Conservation (phyloP, 805 yeast genomes). For the Kodamaea hsintzibuensis region DNA sequence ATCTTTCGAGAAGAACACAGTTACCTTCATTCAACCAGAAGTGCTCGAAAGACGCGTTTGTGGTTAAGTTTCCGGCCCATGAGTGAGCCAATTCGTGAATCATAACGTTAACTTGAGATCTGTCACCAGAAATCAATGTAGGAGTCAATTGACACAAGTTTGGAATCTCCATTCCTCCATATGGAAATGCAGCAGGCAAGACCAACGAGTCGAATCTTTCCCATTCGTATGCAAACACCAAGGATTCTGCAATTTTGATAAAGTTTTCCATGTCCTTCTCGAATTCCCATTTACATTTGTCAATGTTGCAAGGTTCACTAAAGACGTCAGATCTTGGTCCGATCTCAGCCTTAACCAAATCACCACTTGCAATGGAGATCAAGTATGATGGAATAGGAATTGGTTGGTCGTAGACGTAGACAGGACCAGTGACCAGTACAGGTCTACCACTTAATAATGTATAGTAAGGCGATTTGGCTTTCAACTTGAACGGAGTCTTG, state of each 20-base stretch:
- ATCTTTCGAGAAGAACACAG: conserved; percentile 37
- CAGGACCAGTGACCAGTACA: conserved; percentile 14
- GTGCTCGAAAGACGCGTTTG: conserved; percentile 39
- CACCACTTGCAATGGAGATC: conserved; percentile 36
- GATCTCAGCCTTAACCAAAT: conserved; percentile 28
- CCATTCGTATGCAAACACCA: conserved; percentile 38
- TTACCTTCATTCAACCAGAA: conserved; percentile 42
- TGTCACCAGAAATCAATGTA: conserved; percentile 33
- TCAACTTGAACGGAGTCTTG: conserved; percentile 28
- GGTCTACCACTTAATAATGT: conserved; percentile 35
- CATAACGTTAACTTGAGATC: conserved; percentile 35
- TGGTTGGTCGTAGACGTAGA: conserved; percentile 31
- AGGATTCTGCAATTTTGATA: conserved; percentile 33
- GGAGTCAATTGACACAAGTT: conserved; percentile 37
- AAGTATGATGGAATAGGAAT: conserved; percentile 38
- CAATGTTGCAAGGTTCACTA: conserved; percentile 27
- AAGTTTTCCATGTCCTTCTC: conserved; percentile 37
- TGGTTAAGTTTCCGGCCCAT: conserved; percentile 40
- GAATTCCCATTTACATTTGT: conserved; percentile 36
- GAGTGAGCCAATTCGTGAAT: conserved; percentile 42
- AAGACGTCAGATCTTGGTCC: conserved; percentile 37
- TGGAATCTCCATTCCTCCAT: conserved; percentile 43
- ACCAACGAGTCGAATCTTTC: conserved; percentile 33
- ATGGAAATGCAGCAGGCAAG: conserved; percentile 34
- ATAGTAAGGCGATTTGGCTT: conserved; percentile 26